phyloP scores from a whole-genome alignment of 257 asterid species.

The Verbascum thapsus region DNA sequence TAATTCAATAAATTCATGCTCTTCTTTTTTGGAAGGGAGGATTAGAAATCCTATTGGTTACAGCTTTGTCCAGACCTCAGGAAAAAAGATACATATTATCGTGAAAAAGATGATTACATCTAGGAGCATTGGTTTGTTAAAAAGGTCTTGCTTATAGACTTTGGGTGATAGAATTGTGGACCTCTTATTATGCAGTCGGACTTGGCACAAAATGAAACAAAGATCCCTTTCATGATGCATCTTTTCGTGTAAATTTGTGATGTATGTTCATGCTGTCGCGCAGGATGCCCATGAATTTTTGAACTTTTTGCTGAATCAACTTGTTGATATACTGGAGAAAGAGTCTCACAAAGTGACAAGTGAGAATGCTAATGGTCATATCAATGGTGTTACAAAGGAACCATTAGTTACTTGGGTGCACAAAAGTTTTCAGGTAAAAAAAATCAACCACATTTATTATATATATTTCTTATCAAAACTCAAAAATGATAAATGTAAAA shows the following conservation, averaged over 20 bases:
- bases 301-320: conserved; percentile 81
- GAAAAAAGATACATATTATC: neutral
- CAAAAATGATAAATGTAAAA: no score
- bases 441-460: no score
- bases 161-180: conserved; percentile 19
- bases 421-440: conserved; percentile 79
- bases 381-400: conserved; percentile 63
- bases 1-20: conserved; percentile 13
- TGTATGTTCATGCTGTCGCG: conserved; percentile 24
- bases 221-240: conserved; percentile 5
- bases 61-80: no score
- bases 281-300: conserved; percentile 96
- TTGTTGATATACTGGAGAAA: conserved; percentile 87
- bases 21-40: no score
- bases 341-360: conserved; percentile 56
- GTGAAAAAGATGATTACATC: neutral
- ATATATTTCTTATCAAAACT: no score
- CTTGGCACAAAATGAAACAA: neutral
- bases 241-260: conserved; percentile 19
- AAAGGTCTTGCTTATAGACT: conserved; percentile 10
- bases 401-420: conserved; percentile 84
- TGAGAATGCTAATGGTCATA: conserved; percentile 41
- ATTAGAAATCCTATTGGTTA: no score
- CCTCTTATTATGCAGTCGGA: conserved; percentile 7
- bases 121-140: neutral